Evolutionary conservation across 495 filamentous ascomycete species (phyloP).

Genomic region (Aspergillus ostianus): DNA sequence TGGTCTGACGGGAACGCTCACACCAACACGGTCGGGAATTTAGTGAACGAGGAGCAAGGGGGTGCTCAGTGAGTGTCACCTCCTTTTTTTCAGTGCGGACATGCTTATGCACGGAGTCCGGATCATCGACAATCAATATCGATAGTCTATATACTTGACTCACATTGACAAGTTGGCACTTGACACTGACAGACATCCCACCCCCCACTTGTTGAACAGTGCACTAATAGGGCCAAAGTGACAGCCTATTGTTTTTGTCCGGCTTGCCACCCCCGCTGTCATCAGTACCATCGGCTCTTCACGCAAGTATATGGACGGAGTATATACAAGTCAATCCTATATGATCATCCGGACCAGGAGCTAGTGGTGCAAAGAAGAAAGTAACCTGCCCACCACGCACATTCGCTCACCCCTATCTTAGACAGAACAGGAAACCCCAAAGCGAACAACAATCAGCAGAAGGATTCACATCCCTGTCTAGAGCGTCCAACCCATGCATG

Average conservation of each 20-base stretch:
- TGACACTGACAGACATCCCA: neutral
- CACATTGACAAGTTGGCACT: neutral
- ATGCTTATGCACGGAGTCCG: neutral
- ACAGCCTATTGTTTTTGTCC: neutral
- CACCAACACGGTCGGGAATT: neutral
- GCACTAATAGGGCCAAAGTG: neutral
- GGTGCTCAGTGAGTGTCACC: neutral
- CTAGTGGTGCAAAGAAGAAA: neutral
- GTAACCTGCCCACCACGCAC: neutral
- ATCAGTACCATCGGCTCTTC: neutral
- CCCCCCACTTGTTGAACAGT: neutral
- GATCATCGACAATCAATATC: neutral
- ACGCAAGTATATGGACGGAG: neutral
- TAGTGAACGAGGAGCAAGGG: neutral
- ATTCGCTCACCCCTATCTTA: neutral
- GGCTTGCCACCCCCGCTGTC: neutral
- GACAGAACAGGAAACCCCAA: neutral
- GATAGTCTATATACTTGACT: neutral
- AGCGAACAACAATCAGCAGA: neutral
- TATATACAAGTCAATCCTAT: neutral
- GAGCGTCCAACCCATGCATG: constrained; percentile 9
- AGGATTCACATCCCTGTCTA: neutral
- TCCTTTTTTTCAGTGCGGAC: neutral
- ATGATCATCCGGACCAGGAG: constrained; percentile 3
- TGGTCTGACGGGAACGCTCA: neutral